Evolutionary conservation across 768 basidiomycete species (phyloP).

Genomic region (Pulveroboletus sp.): DNA sequence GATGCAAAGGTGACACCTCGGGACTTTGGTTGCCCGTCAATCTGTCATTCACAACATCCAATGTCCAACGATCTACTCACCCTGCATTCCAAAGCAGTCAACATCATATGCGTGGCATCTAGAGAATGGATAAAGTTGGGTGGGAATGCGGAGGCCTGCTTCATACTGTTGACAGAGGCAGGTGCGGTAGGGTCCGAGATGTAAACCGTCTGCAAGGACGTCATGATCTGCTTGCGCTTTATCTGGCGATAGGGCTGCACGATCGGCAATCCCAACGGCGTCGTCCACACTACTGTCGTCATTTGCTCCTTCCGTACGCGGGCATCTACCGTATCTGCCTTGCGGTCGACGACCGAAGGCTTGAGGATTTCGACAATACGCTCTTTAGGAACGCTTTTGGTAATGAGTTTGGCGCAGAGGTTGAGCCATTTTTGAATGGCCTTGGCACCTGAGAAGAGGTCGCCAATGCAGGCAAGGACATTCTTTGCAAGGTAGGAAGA

Average conservation of each 20-base stretch:
- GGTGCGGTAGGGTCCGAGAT: slow-evolving; percentile 82
- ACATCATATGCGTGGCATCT: slow-evolving; percentile 98
- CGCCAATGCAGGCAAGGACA: slow-evolving; percentile 79
- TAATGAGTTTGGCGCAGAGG: slow-evolving; percentile 73
- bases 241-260: slow-evolving; percentile 92
- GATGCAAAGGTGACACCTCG: slow-evolving; percentile 82
- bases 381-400: slow-evolving; percentile 77
- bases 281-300: slow-evolving; percentile 95
- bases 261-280: slow-evolving; percentile 90
- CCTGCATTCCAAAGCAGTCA: slow-evolving; percentile 86
- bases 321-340: slow-evolving; percentile 23
- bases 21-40: slow-evolving; percentile 40
- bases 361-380: slow-evolving; percentile 47
- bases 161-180: slow-evolving; percentile 73
- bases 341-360: slow-evolving; percentile 8
- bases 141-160: slow-evolving; percentile 96
- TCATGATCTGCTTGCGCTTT: slow-evolving; percentile 78
- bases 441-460: slow-evolving; percentile 90
- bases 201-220: slow-evolving; percentile 79
- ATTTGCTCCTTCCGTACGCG: slow-evolving; percentile 82
- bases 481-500: slow-evolving; percentile 78
- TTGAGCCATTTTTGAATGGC: slow-evolving; percentile 90
- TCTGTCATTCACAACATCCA: background rate
- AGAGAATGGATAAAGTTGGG: slow-evolving; percentile 98
- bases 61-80: slow-evolving; percentile 38